Evolutionary conservation across 345 rosid genomes (phyloP).

Genomic region (Syzygium aromaticum): DNA sequence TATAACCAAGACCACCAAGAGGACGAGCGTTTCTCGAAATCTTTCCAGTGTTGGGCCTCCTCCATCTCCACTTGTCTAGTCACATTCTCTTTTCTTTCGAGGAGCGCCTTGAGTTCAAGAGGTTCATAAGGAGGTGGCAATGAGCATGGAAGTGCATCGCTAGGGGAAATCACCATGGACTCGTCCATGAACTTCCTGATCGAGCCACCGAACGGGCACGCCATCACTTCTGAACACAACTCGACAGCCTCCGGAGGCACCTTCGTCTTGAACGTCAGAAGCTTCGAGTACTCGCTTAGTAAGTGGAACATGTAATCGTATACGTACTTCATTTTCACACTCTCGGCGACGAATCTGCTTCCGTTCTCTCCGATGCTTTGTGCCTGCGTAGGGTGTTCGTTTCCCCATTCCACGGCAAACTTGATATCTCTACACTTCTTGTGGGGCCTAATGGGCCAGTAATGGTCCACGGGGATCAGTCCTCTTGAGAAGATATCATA

Average conservation of each 20-base stretch:
- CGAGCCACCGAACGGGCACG: slow-evolving; percentile 32
- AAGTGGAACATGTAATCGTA: slow-evolving; percentile 81
- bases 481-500: slow-evolving; percentile 35
- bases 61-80: slow-evolving; percentile 16
- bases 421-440: slow-evolving; percentile 64
- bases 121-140: slow-evolving; percentile 61
- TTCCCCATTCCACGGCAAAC: slow-evolving; percentile 74
- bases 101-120: slow-evolving; percentile 15
- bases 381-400: slow-evolving; percentile 49
- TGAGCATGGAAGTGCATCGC: slow-evolving; percentile 43
- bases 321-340: slow-evolving; percentile 48
- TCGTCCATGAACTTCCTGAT: slow-evolving; percentile 47
- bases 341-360: slow-evolving; percentile 35
- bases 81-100: slow-evolving; percentile 15
- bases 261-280: slow-evolving; percentile 41
- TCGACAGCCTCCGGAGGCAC: slow-evolving; percentile 30
- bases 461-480: slow-evolving; percentile 47
- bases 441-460: slow-evolving; percentile 54
- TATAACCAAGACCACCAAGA: not conserved
- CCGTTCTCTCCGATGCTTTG: slow-evolving; percentile 49
- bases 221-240: slow-evolving; percentile 51
- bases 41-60: slow-evolving; percentile 32
- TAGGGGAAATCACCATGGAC: slow-evolving; percentile 52
- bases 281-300: slow-evolving; percentile 47
- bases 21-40: slow-evolving; percentile 10